Evolutionary conservation across 805 yeast species (phyloP), one percentile per base, ranked within the genome.

Genomic region (Metschnikowia shivogae): DNA sequence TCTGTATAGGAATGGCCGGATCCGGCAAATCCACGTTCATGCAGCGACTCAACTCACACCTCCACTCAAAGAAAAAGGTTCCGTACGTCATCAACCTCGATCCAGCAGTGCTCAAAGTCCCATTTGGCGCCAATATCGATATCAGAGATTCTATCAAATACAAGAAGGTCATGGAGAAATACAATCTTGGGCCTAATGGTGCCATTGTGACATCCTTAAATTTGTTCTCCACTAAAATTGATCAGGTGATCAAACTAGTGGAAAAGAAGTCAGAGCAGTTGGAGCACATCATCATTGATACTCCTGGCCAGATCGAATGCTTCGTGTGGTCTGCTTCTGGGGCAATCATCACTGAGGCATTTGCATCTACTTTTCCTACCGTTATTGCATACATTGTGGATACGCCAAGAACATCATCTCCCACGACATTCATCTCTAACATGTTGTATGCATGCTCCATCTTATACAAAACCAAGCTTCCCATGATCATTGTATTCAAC

Each of bases 311-410:
- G 67, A 93, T 93, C 50, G 99, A 93, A 66, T 90, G 97, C 69
- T 93, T 93, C 63, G 89, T 93, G 35, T 93, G 99, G 99, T 84
- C 95, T 37, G 99, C 99, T 0, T 86, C 96, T 19, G 99, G 99
- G 10, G 79, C 97, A 19, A 93, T 93, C 50, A 86, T 93, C 47
- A 92, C 98, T 0, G 99, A 93, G 62, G 89, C 97, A 0, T 87
- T 93, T 68, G 99, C 98, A 1, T 85, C 96, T 0, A 81, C 95
- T 4, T 88, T 89, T 63, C 99, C 99, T 13, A 93, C 99, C 0
- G 88, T 93, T 24, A 80, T 93, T 51, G 98, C 98, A 0, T 93
- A 93, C 63, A 84, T 93, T 50, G 93, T 93, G 24, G 99, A 93
- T 61, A 93, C 99, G 1, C 99, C 99, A 41, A 77, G 99, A 62